Base-by-base conservation (phyloP, 352 stramenopile species). In the Hyaloperonospora brassicae region DNA sequence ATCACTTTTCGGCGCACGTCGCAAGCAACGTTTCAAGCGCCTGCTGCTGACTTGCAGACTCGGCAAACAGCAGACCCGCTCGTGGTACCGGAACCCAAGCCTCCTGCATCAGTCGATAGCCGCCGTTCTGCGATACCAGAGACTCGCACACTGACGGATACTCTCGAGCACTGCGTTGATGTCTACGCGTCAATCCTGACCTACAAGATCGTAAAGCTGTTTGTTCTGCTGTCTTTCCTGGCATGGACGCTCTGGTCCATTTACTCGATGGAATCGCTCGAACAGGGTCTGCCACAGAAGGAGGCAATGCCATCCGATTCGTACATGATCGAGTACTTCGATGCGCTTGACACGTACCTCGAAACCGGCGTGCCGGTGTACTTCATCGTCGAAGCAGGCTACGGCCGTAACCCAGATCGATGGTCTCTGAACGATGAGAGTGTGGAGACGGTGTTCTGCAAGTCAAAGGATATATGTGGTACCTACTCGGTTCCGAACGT, bases 271-370 rank as follows among this genome's bases (percentile, higher is more conserved):
- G 66, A 84, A 38, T 67, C 53, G 12, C 35, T 86, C 41, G 62
- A 86, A 30, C 76, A 79, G 31, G 76, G 76, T 35, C 62, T 86
- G 24, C 68, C 73, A 1, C 74, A 86, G 53, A 69, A 67, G 24
- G 71, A 86, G 36, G 70, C 76, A 10, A 84, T 86, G 76, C 73
- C 76, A 5, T 83, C 71, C 1, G 59, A 76, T 11, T 86, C 76
- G 39, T 86, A 86, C 55, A 68, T 86, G 72, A 76, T 79, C n/a
- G 54, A 72, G 8, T 86, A 84, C 48, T 86, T 86, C 25, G 66
- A 84, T 44, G 70, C 72, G 9, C 49, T 86, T 22, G 72, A 86
- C 30, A 55, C 57, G 23, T 79, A 83, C 22, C 50, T 84, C 17
- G 72, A 71, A 27, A 86, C 76, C 14, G 76, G 76, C 50, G 53